Evolutionary conservation across 768 basidiomycete species (phyloP), one percentile per base, ranked within the genome.

Genomic region (Panus rudis): DNA sequence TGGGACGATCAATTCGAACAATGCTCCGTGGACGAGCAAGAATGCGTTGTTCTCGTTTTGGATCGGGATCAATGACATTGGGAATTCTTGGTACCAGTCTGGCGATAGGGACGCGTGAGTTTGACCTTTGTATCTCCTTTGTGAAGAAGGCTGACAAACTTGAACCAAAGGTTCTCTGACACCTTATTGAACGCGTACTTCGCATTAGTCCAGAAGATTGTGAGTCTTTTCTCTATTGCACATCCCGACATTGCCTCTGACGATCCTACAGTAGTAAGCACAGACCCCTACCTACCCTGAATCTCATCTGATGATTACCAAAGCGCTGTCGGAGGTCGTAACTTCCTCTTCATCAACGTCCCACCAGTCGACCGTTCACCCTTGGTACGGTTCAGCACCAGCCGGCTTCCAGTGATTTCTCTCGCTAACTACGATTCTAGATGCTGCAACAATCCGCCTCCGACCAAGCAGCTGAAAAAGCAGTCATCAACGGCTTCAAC

Each of bases 11-110:
- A 76, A 75, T 54, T 79, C 79, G 1, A 57, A 66, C 6, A 62
- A 59, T 2, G 70, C 75, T 1, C 70, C 73, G 0, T 84, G 82
- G 83, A 69, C 70, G 19, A 70, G 71, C 43, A 50, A 54, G 3
- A 76, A 83, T 52, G 55, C 79, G 41, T 52, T 84, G 37, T 84
- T 85, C 59, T 75, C 75, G 0, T 59, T 83, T n/a, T 84, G 72
- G 70, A 81, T 85, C 44, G 82, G 83, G 1, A 78, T 84, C 50
- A 84, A 84, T 52, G 82, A 84, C 51, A 70, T 84, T 24, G 78
- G 74, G 22, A 75, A 75, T 51, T 76, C 72, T 39, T 79, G 67
- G 44, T 71, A 66, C 39, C 16, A 59, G 40, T 48, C 62, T 22
- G 78, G 76, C 0, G 67, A 73, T 51, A 67, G 75, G 19, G 58